Evolutionary conservation across 2,329 filamentous ascomycete genomes (phyloP), one percentile per base, ranked within the genome.

Genomic region (Sarocladium oryzae): DNA sequence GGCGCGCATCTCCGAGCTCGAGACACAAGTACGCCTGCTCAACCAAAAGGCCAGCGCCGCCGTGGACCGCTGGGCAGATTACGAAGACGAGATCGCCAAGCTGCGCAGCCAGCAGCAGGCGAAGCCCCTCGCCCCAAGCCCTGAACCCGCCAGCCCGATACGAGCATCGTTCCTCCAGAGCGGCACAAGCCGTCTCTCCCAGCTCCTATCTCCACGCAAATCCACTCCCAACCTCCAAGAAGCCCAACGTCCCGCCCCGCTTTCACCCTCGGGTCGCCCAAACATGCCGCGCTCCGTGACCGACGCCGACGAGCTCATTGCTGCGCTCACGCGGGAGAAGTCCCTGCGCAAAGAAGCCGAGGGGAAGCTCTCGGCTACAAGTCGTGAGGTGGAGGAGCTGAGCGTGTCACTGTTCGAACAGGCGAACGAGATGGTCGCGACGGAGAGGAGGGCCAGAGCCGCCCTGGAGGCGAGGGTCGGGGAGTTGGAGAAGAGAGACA

Each of bases 351-450:
- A 77, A 35, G 79, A 82, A 49, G 88, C 88, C 1, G 88, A 93
- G 69, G 77, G 78, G 48, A 78, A 80, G 55, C 71, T 89, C 18
- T 76, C 75, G 56, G 78, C 82, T 48, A 85, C 87, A 49, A 84
- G 80, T 60, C 75, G 72, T 11, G 88, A 93, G 70, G 78, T 92
- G 18, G 88, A 92, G 68, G 88, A 93, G 68, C 72, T 93, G 56
- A 88, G 80, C 61, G 85, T 80, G 18, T 79, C 78, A 49, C 70
- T 93, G 51, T 93, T 93, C 65, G 83, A 88, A 69, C 84, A 91
- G 70, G 88, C 88, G 49, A 93, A 93, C 65, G 83, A 90, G 69
- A 93, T 93, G 88, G 88, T 93, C 18, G 87, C 88, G 2, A 74
- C 78, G 16, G 88, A 93, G 72, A 73, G 88, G 38, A 77, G 81